Evolutionary conservation across 768 basidiomycete genomes (phyloP).

Genomic region (Boletus rubroflammeus): DNA sequence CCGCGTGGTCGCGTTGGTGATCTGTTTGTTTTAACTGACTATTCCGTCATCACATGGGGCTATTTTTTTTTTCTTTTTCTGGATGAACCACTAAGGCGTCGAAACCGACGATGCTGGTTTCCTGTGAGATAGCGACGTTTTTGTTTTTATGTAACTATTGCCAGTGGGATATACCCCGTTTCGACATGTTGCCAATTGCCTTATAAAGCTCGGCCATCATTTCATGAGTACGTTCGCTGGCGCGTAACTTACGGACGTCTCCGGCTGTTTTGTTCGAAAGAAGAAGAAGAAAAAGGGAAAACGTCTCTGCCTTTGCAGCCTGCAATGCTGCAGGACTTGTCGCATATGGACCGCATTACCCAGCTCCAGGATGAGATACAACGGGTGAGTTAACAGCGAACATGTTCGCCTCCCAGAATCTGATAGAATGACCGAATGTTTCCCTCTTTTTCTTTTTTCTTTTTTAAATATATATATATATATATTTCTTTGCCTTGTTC

Average conservation of each 20-base stretch:
- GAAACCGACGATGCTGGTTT: not conserved
- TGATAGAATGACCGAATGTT: not conserved
- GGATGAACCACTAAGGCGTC: not conserved
- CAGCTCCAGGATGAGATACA: constrained; percentile 95
- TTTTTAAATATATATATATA: not conserved
- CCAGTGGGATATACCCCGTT: not conserved
- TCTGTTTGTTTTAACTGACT: not conserved
- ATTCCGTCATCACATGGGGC: not conserved
- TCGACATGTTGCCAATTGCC: too few species aligned
- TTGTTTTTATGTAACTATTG: not conserved
- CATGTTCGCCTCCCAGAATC: constrained; percentile 15
- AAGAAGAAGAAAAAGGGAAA: not conserved
- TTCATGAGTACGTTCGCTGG: constrained; percentile 2
- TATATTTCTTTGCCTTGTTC: not conserved
- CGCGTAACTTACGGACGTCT: constrained; percentile 11
- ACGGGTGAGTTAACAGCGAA: constrained; percentile 46
- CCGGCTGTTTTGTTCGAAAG: constrained; percentile 6
- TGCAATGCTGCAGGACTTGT: constrained; percentile 90
- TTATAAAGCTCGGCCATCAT: not conserved
- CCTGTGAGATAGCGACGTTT: not conserved
- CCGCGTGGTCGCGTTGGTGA: constrained; percentile 33
- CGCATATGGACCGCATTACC: constrained; percentile 94
- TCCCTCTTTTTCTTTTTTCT: not conserved
- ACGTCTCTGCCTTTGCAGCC: constrained; percentile 38
- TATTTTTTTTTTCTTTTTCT: not conserved